Evolutionary conservation across 176 grass and related monocot species (phyloP).

Genomic region (Thinopyrum elongatum): DNA sequence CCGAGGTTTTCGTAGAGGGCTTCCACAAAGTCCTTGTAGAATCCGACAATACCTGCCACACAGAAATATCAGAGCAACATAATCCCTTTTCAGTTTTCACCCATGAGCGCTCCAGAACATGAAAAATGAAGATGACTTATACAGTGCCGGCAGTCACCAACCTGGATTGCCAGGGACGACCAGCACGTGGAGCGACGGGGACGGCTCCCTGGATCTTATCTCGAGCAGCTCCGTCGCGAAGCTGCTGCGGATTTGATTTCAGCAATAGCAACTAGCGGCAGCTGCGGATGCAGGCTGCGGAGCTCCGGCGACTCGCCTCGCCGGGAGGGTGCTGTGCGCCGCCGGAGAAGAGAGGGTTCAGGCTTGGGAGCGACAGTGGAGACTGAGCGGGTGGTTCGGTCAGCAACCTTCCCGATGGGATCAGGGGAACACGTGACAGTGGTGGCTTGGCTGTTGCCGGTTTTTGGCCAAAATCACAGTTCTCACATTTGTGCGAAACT

Average conservation of each 20-base stretch:
- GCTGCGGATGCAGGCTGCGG: too few species aligned
- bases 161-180: conserved; percentile 89
- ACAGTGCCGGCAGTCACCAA: background rate
- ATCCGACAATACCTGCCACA: conserved; percentile 63
- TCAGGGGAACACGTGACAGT: background rate
- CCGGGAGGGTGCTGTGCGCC: background rate
- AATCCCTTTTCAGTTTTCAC: background rate
- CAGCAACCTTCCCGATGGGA: background rate
- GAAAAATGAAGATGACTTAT: background rate
- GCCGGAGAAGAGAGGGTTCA: conserved; percentile 1
- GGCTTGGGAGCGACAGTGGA: background rate
- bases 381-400: background rate
- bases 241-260: conserved; percentile 25
- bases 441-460: too few species aligned
- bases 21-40: conserved; percentile 74
- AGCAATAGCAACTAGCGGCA: background rate
- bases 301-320: background rate
- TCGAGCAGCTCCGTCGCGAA: conserved; percentile 67
- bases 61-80: background rate
- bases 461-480: too few species aligned
- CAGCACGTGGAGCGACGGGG: conserved; percentile 52
- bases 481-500: too few species aligned
- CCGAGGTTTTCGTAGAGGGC: conserved; percentile 66
- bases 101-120: background rate
- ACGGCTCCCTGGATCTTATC: conserved; percentile 64